phyloP scores from a whole-genome alignment of 768 basidiomycete genomes.

The Artomyces pyxidatus region DNA sequence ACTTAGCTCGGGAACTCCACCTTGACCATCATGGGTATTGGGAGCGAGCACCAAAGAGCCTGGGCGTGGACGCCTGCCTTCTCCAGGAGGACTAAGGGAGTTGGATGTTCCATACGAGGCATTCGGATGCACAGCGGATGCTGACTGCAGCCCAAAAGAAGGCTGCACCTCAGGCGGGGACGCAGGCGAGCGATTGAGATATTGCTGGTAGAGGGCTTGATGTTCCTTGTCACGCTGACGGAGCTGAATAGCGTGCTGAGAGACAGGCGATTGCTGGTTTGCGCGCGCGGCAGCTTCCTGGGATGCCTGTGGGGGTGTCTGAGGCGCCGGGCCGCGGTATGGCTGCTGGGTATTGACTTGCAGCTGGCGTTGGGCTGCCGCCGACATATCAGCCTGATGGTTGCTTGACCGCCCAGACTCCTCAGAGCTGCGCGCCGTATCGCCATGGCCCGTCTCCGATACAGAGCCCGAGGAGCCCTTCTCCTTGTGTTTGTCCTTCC shows the following conservation, averaged over 20 bases:
- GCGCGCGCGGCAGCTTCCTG: conserved; percentile 22
- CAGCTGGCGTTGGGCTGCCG: conserved; percentile 13
- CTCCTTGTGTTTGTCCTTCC: conserved; percentile 68
- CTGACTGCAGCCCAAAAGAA: conserved; percentile 71
- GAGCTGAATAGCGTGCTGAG: conserved; percentile 54
- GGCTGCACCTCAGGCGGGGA: conserved; percentile 69
- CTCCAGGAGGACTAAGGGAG: conserved; percentile 36
- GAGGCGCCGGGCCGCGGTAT: conserved; percentile 7
- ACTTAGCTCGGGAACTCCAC: conserved; percentile 73
- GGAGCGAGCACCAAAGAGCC: conserved; percentile 70
- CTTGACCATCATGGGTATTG: conserved; percentile 51
- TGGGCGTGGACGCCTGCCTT: conserved; percentile 49
- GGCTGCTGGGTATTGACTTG: conserved; percentile 20
- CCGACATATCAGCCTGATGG: conserved; percentile 27
- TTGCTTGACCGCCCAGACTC: conserved; percentile 53
- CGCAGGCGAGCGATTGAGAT: conserved; percentile 80
- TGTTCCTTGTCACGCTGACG: conserved; percentile 87
- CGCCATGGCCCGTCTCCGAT: conserved; percentile 33
- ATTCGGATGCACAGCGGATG: conserved; percentile 53
- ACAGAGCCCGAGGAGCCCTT: conserved; percentile 36
- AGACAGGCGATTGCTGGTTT: conserved; percentile 36
- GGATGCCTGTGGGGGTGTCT: conserved; percentile 24
- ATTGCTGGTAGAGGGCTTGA: conserved; percentile 78
- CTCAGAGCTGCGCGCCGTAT: conserved; percentile 39
- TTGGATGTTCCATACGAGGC: conserved; percentile 32